These are phyloP conservation scores for Metarhizium sp. DNA, from an alignment of 2,329 filamentous ascomycete species.

Conservation along the genomic window DNA sequence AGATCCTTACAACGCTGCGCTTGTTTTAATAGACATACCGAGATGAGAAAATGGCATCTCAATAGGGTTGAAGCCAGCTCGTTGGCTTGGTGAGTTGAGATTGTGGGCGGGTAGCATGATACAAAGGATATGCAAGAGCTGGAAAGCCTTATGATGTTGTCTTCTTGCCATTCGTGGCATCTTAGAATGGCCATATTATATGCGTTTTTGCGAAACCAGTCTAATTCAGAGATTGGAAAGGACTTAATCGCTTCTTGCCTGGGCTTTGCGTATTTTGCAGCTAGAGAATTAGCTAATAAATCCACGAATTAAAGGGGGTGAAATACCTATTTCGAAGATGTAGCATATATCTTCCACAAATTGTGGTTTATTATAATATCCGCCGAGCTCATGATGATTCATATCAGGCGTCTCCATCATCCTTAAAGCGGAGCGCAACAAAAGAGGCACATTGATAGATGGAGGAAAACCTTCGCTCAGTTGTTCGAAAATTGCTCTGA, in stretches of 20 bases:
- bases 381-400: constrained; percentile 12
- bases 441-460: constrained; percentile 22
- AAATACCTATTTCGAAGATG: constrained; percentile 34
- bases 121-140: constrained; percentile 42
- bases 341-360: constrained; percentile 43
- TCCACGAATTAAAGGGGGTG: constrained; percentile 3
- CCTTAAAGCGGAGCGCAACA: constrained; percentile 42
- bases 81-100: constrained; percentile 23
- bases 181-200: constrained; percentile 69
- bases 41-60: constrained; percentile 62
- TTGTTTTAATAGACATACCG: constrained; percentile 23
- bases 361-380: neutral
- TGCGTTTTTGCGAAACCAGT: constrained; percentile 77
- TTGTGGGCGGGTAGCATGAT: constrained; percentile 38
- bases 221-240: constrained; percentile 57
- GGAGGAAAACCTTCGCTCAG: constrained; percentile 12
- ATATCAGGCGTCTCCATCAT: constrained; percentile 35
- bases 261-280: constrained; percentile 19
- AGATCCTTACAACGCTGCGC: constrained; percentile 17
- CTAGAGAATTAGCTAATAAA: constrained; percentile 12
- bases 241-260: constrained; percentile 32
- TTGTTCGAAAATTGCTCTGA: constrained; percentile 23
- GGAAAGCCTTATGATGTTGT: constrained; percentile 46
- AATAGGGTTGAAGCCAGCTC: constrained; percentile 51
- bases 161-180: constrained; percentile 42